A percentile compares a stretch with the other conserved stretches of the same genome.
Evolutionary conservation across 306 rosid genomes (phyloP).

Genomic region (Adenanthera pavonina): DNA sequence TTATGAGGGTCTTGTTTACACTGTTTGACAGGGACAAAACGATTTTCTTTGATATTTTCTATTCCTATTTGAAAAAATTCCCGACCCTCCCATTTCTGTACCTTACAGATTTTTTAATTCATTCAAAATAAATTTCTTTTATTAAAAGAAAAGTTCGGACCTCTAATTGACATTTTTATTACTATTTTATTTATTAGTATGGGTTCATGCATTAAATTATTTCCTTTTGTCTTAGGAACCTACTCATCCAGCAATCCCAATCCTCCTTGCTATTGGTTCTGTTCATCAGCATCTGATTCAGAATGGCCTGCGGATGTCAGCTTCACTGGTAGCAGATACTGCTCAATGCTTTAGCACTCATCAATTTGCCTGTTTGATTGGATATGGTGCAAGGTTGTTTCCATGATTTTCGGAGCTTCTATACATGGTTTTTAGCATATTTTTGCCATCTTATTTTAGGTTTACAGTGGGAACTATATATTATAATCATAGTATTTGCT

Average conservation of each 20-base stretch:
- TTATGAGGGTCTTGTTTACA: neutral
- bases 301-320: constrained; percentile 91
- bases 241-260: constrained; percentile 92
- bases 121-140: constrained; percentile 1
- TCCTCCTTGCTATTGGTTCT: constrained; percentile 97
- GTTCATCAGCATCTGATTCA: constrained; percentile 98
- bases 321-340: constrained; percentile 89
- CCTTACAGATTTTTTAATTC: neutral
- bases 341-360: constrained; percentile 99
- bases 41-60: neutral
- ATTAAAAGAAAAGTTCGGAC: neutral
- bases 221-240: constrained; percentile 62
- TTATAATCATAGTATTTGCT: neutral
- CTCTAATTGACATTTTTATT: constrained; percentile 16
- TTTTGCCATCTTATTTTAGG: constrained; percentile 24
- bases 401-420: constrained; percentile 27
- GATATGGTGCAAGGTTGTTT: constrained; percentile 98
- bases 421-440: constrained; percentile 20
- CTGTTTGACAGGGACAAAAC: neutral
- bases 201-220: constrained; percentile 33
- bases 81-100: neutral
- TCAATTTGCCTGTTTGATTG: constrained; percentile 97
- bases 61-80: neutral
- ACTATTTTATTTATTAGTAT: neutral
- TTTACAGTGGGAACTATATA: constrained; percentile 7